A percentile compares a stretch with the other conserved stretches of the same genome.
phyloP scores from a whole-genome alignment of 139 green algal species.

The Tetraselmis striata region DNA sequence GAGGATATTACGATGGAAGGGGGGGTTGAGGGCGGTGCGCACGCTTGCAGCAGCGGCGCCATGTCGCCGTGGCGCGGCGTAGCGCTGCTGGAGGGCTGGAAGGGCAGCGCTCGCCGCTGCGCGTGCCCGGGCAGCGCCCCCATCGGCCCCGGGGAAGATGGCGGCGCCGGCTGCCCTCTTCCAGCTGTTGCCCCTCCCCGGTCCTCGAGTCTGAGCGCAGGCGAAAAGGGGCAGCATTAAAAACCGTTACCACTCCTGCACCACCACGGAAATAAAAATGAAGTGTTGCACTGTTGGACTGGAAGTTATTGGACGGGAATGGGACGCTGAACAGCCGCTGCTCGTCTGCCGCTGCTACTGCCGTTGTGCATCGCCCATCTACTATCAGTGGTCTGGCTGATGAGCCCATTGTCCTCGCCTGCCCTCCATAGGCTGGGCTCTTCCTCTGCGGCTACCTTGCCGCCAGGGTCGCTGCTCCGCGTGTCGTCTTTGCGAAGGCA shows the following conservation, averaged over 20 bases:
- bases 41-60: neutral
- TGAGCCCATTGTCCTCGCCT: no score
- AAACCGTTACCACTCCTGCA: neutral
- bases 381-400: no score
- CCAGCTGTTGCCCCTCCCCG: no score
- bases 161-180: no score
- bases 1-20: neutral
- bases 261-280: no score
- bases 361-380: no score
- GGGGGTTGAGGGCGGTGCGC: neutral
- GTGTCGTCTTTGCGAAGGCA: neutral
- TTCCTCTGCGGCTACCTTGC: neutral
- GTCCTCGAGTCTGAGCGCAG: no score
- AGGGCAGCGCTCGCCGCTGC: neutral
- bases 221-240: neutral
- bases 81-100: neutral
- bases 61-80: neutral
- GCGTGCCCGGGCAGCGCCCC: neutral
- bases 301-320: no score
- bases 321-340: no score
- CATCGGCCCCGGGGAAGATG: no score
- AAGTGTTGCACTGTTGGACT: no score
- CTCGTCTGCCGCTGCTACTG: no score
- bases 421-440: neutral
- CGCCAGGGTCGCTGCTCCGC: neutral